phyloP scores from a whole-genome alignment of 768 basidiomycete species.

The Neoboletus brunneissimus region DNA sequence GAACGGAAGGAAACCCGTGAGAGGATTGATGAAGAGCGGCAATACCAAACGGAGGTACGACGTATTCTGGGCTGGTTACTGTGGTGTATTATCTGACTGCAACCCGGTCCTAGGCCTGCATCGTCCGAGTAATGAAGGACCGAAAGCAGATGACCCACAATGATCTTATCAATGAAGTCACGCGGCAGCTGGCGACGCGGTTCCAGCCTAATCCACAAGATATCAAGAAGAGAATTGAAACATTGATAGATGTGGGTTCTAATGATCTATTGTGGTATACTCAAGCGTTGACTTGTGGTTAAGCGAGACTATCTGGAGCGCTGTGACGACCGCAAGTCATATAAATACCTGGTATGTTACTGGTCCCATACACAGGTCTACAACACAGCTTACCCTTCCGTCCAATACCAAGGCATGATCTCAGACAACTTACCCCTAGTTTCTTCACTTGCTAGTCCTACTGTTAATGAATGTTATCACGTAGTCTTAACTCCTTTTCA shows the following conservation, averaged over 20 bases:
- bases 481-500: background rate
- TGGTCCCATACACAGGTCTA: background rate
- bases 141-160: constrained; percentile 86
- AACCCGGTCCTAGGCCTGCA: constrained; percentile 72
- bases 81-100: background rate
- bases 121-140: constrained; percentile 97
- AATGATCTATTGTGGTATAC: background rate
- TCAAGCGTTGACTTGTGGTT: background rate
- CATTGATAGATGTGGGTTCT: constrained; percentile 78
- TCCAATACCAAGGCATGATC: constrained; percentile 23
- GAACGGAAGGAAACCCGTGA: constrained; percentile 90
- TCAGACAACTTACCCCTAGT: background rate
- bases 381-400: constrained; percentile 2
- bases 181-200: constrained; percentile 75
- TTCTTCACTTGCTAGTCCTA: background rate
- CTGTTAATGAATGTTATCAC: background rate
- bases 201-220: constrained; percentile 83
- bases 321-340: constrained; percentile 82
- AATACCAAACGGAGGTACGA: constrained; percentile 82
- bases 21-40: constrained; percentile 88
- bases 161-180: constrained; percentile 88
- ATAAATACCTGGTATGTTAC: constrained; percentile 64
- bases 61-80: background rate
- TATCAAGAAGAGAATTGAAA: constrained; percentile 94
- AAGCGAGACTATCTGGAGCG: constrained; percentile 95